Evolutionary conservation across 345 rosid genomes (phyloP), one percentile per base, ranked within the genome.

Genomic region (Salix viminalis): DNA sequence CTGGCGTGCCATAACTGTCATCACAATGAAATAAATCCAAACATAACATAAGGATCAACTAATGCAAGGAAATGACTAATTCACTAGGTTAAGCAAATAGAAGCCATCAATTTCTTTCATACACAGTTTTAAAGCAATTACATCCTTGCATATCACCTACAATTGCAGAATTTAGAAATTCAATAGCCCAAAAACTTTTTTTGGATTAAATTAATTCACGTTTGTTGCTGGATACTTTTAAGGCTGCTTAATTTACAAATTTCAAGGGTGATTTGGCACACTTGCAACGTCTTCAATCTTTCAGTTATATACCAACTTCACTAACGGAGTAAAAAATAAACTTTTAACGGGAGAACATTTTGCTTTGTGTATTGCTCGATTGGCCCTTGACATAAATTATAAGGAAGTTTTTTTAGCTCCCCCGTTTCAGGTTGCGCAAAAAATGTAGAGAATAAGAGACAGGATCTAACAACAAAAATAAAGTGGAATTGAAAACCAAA

Each of bases 1-100:
- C 70, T 15, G 75, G 80, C 10, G 70, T 26, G 76, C 56, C 69
- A 54, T 42, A 44, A 67, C 72, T 54, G 72, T 15, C 23, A 67
- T 52, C 67, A 3, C 46, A 61, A 61, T 28, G 32, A 71, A 30
- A 77, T 30, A 50, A 50, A 60, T 50, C 61, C 66, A 7, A 46
- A 24, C 76, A 48, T 11, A 34, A 12, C 26, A 15, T 16, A 64
- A 62, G 1, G 44, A 62, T 37, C 46, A 52, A 34, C 30, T 8
- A 50, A 39, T 24, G 39, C 4, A 16, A 39, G 36, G 1, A 41
- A 60, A 39, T n/a, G 48, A 26, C 36, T 6, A 24, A 34, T 16
- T 61, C 50, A 58, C 64, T 44, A 46, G 15, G 21, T 24, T 44
- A 67, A 62, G 5, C 7, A 28, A 1, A 37, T 65, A 30, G 14